Evolutionary conservation across 2,329 filamentous ascomycete species (phyloP), one percentile per base, ranked within the genome.

Genomic region (Alternaria gansuensis): DNA sequence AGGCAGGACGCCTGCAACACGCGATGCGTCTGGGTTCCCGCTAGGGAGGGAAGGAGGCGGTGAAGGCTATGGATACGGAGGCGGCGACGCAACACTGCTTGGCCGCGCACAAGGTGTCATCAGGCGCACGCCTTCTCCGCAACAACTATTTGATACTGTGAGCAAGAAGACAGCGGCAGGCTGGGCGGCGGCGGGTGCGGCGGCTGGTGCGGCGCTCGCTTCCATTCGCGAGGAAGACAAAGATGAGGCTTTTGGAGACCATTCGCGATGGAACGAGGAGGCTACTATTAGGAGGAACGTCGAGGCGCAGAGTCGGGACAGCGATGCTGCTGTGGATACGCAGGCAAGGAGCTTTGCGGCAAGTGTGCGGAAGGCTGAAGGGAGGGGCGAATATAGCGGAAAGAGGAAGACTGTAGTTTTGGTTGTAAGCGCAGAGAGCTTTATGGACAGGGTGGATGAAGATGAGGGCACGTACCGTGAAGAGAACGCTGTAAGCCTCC

Each of bases 251-350:
- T 95, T 90, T 75, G 88, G 88, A 64, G 94, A 97, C 76, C 92
- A 95, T 78, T 90, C 92, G 75, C 88, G 92, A 51, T 97, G 94
- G 94, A 93, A 90, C 13, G 93, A 97, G 77, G 93, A 97, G 79
- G 91, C 90, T 23, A 89, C 91, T 68, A 85, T 90, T 48, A 87
- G 90, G 67, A 79, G 78, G 55, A 78, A 70, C 56, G 76, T 75
- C 51, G 77, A 74, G 57, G 74, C 72, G 39, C 73, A 75, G 60
- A 69, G 73, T n/a, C 63, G 73, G 10, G 71, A 77, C 56, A 78
- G 74, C 63, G 44, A 62, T 54, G 63, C 54, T 17, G 78, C 69
- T 21, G 78, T 71, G 4, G 72, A 72, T 26, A 63, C 67, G 24
- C 72, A 78, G 53, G 63, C 75, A 0, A 70, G 63, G 54, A 73